Conservation (phyloP, 2,329 filamentous ascomycete species). For the Chalara sp. region DNA sequence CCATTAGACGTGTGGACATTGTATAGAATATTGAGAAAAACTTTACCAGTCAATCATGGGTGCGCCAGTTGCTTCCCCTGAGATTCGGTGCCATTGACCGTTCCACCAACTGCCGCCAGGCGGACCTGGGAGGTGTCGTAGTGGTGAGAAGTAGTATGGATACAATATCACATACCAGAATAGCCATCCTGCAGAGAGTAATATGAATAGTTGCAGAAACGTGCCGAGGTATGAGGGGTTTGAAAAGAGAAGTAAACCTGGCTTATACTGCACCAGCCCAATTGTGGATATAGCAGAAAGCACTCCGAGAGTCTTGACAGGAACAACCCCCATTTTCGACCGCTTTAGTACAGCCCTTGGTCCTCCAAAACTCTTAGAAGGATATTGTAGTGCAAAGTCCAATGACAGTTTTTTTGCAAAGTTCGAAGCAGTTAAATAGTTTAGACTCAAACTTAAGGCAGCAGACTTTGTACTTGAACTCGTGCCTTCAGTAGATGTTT, state of each 20-base stretch:
- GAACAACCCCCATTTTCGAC: conserved; percentile 14
- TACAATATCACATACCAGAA: conserved; percentile 44
- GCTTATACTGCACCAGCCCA: conserved; percentile 14
- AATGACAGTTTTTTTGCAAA: too few relatives aligned
- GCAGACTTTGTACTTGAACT: neutral
- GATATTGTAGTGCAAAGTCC: too few relatives aligned
- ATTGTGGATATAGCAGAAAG: conserved; percentile 17
- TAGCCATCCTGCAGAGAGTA: conserved; percentile 28
- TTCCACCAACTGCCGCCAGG: conserved; percentile 35
- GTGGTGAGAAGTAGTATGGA: conserved; percentile 49
- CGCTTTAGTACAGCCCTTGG: too few relatives aligned
- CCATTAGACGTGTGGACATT: neutral
- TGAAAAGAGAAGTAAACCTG: conserved; percentile 19
- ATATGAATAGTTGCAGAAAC: conserved; percentile 31
- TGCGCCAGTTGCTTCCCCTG: conserved; percentile 32
- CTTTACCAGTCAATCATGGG: conserved; percentile 30
- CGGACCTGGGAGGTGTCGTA: conserved; percentile 49
- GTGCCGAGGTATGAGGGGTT: conserved; percentile 30
- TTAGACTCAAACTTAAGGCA: neutral
- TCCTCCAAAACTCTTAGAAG: too few relatives aligned
- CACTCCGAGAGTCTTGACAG: conserved; percentile 18
- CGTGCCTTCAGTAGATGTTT: neutral
- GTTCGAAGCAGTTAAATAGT: too few relatives aligned
- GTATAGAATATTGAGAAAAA: neutral
- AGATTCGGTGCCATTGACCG: conserved; percentile 35